phyloP scores from a whole-genome alignment of 495 filamentous ascomycete genomes.

The Penicillium silybi region DNA sequence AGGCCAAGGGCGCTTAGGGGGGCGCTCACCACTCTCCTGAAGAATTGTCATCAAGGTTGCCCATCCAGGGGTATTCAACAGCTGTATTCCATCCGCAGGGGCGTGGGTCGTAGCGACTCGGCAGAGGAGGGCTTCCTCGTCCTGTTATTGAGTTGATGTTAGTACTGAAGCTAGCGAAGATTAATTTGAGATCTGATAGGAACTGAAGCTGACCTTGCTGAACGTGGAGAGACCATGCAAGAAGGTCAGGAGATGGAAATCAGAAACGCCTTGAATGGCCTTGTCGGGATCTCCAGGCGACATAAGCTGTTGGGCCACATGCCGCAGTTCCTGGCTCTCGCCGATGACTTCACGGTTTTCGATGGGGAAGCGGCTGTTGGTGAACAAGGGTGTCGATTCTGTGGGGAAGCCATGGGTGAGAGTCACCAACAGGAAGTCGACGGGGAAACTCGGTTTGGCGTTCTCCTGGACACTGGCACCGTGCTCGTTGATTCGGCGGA shows the following conservation, averaged over 20 bases:
- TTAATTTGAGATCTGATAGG: neutral
- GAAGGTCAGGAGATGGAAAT: constrained; percentile 92
- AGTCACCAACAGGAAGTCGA: constrained; percentile 93
- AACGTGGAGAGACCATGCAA: constrained; percentile 76
- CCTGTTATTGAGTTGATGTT: constrained; percentile 50
- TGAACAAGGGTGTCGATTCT: constrained; percentile 69
- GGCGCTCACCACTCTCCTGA: constrained; percentile 93
- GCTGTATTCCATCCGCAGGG: constrained; percentile 69
- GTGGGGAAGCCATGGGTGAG: constrained; percentile 96
- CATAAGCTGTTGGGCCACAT: constrained; percentile 58
- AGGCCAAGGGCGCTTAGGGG: constrained; percentile 72
- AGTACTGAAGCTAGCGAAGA: neutral
- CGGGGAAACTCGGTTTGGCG: constrained; percentile 92
- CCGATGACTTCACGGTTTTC: constrained; percentile 87
- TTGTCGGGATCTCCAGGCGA: constrained; percentile 57
- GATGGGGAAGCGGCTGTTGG: constrained; percentile 69
- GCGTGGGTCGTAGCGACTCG: constrained; percentile 76
- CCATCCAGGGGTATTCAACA: constrained; percentile 85
- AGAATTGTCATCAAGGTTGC: constrained; percentile 88
- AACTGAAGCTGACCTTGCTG: constrained; percentile 60
- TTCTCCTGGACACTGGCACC: constrained; percentile 95
- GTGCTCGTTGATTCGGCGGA: constrained; percentile 92
- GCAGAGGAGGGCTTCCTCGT: constrained; percentile 84
- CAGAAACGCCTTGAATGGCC: constrained; percentile 67
- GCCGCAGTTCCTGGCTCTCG: constrained; percentile 68